These are phyloP conservation scores for Malus hybrid DNA, from an alignment of 331 rosid genomes.

Conservation along the genomic window DNA sequence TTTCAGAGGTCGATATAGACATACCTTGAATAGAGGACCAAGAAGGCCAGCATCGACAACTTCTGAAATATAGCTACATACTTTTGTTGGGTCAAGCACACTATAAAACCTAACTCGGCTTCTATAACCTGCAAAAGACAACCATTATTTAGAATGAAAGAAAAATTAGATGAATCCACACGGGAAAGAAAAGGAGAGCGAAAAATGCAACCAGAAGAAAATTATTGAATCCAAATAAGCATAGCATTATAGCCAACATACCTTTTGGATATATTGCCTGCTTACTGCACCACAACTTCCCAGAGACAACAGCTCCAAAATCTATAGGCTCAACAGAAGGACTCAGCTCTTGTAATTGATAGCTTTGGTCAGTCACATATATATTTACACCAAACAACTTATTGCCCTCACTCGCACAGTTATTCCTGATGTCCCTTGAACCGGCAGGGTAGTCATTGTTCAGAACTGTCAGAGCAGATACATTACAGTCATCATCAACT, in stretches of 20 bases:
- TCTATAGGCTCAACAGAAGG: conserved; percentile 42
- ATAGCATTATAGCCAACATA: conserved; percentile 18
- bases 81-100: conserved; percentile 49
- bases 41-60: conserved; percentile 80
- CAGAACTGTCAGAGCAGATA: conserved; percentile 6
- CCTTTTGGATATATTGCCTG: conserved; percentile 80
- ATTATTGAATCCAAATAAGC: neutral
- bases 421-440: conserved; percentile 22
- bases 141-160: neutral
- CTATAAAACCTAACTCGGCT: conserved; percentile 60
- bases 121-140: conserved; percentile 61
- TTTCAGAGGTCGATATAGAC: neutral
- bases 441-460: conserved; percentile 23
- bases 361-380: conserved; percentile 14
- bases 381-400: conserved; percentile 48
- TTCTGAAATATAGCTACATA: conserved; percentile 65
- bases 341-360: conserved; percentile 21
- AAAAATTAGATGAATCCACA: neutral
- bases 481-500: conserved; percentile 16
- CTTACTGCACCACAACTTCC: conserved; percentile 70
- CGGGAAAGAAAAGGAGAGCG: neutral
- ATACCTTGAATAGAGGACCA: conserved; percentile 89
- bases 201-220: neutral
- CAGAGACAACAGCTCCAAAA: conserved; percentile 55
- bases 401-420: conserved; percentile 23